Percentiles rank a stretch among this genome's conserved stretches.
Evolutionary conservation across 805 yeast genomes (phyloP).

Genomic region (Clavispora santaluciae): DNA sequence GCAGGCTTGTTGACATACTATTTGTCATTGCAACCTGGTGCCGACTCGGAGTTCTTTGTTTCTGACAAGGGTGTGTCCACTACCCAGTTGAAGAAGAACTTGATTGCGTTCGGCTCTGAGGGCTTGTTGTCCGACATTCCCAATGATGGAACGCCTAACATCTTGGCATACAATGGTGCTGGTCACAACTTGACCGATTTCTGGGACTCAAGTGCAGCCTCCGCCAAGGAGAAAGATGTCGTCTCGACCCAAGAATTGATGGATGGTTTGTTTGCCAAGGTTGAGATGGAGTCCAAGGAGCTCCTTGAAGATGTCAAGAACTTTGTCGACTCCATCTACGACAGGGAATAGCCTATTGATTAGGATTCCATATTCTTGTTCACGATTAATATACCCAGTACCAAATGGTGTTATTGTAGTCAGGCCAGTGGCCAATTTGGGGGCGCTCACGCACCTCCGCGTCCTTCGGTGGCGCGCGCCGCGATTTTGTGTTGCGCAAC

Average conservation of each 20-base stretch:
- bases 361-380: conserved; percentile 1
- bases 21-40: conserved; percentile 77
- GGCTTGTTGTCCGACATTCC: conserved; percentile 58
- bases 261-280: conserved; percentile 18
- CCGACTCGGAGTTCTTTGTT: conserved; percentile 57
- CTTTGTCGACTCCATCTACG: conserved; percentile 25
- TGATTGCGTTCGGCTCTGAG: conserved; percentile 64
- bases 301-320: conserved; percentile 22
- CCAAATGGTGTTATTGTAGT: too few relatives aligned
- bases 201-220: conserved; percentile 40
- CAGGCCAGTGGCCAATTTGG: too few relatives aligned
- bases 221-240: conserved; percentile 10
- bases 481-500: too few relatives aligned
- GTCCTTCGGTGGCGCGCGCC: too few relatives aligned
- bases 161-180: conserved; percentile 76
- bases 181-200: conserved; percentile 65
- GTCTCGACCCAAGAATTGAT: conserved; percentile 13
- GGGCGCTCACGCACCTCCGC: too few relatives aligned
- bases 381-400: too few relatives aligned
- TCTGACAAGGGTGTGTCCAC: conserved; percentile 58
- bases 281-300: conserved; percentile 15
- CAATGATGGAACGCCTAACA: conserved; percentile 66
- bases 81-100: conserved; percentile 68
- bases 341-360: conserved; percentile 11
- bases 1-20: conserved; percentile 88